Conservation (phyloP, 1,284 basidiomycete genomes). For the Volvariella surrecta region DNA sequence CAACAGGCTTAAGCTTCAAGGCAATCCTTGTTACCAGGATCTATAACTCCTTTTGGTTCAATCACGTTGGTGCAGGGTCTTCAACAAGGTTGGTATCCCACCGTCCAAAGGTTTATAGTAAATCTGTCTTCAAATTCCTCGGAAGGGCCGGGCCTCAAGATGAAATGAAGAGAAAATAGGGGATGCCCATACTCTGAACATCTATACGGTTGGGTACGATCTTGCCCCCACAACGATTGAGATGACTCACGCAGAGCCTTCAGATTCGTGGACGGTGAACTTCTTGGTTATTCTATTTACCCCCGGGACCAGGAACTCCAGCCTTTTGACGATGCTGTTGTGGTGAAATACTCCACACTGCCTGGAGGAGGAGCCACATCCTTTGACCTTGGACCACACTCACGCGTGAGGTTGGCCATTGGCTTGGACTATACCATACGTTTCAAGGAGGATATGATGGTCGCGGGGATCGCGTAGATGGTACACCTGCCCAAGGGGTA, state of each 20-base stretch:
- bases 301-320: background rate
- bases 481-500: background rate
- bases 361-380: background rate
- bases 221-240: background rate
- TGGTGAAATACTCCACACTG: background rate
- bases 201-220: slow-evolving; percentile 12
- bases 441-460: background rate
- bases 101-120: no score
- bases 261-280: background rate
- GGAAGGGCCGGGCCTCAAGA: background rate
- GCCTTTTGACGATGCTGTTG: background rate
- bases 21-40: slow-evolving; percentile 4
- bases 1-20: slow-evolving; percentile 4
- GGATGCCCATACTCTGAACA: slow-evolving; percentile 10
- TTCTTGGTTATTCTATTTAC: background rate
- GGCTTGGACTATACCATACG: slow-evolving; percentile 1
- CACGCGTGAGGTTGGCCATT: slow-evolving; percentile 1
- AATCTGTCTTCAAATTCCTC: background rate
- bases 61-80: slow-evolving; percentile 3
- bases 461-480: background rate
- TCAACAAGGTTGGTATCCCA: slow-evolving; percentile 2
- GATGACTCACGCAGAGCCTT: background rate
- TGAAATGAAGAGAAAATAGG: slow-evolving; percentile 12
- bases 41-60: slow-evolving; percentile 9
- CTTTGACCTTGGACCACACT: background rate